Percentiles rank a stretch among this genome's conserved stretches.
phyloP scores from a whole-genome alignment of 495 filamentous ascomycete genomes.

The Gamarada debralockiae region DNA sequence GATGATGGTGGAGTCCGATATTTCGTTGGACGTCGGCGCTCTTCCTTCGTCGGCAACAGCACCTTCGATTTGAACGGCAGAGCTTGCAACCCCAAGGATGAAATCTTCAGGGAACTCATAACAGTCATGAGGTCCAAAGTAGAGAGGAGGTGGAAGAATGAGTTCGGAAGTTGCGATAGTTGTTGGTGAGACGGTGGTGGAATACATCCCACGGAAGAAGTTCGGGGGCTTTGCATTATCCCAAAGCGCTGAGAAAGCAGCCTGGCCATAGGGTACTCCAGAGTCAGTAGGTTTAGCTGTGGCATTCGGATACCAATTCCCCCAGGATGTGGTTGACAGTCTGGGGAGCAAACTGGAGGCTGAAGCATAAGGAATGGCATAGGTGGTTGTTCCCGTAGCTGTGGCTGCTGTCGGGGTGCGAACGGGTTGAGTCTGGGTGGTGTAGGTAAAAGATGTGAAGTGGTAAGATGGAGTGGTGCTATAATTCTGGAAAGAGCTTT shows the following conservation, averaged over 20 bases:
- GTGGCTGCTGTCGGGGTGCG: not conserved
- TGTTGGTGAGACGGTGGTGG: conserved; percentile 13
- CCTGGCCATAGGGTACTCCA: conserved; percentile 11
- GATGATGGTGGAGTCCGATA: conserved; percentile 8
- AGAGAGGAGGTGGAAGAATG: conserved; percentile 12
- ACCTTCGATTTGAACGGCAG: conserved; percentile 27
- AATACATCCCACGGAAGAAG: conserved; percentile 9
- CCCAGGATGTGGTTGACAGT: conserved; percentile 11
- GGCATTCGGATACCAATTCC: conserved; percentile 14
- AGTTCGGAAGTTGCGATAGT: conserved; percentile 10
- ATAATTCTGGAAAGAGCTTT: too few species aligned
- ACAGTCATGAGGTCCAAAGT: conserved; percentile 2
- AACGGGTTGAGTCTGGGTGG: not conserved
- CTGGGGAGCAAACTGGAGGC: not conserved
- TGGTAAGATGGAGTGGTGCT: not conserved
- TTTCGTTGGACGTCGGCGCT: conserved; percentile 31
- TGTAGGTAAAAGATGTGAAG: not conserved
- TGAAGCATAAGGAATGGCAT: not conserved
- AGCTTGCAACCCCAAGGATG: conserved; percentile 26
- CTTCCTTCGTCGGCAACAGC: conserved; percentile 24
- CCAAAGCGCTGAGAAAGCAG: conserved; percentile 13
- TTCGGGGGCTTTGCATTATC: not conserved
- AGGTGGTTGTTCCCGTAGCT: not conserved
- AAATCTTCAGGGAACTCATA: conserved; percentile 19
- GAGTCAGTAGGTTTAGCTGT: conserved; percentile 10